Evolutionary conservation across 352 stramenopile species (phyloP).

Genomic region (Phytophthora megakarya): DNA sequence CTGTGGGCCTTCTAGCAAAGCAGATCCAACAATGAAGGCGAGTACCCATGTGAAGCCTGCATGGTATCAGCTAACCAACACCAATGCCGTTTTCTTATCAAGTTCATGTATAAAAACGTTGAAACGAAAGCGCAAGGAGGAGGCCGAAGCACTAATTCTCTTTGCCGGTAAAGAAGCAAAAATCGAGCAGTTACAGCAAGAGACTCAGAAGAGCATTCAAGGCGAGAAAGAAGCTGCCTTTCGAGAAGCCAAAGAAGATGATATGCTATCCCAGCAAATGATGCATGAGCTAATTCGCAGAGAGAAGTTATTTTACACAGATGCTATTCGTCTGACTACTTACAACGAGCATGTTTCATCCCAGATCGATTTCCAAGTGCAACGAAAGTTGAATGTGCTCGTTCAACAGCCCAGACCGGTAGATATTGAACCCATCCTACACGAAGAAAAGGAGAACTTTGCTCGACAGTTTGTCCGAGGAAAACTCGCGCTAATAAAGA

Average conservation of each 20-base stretch:
- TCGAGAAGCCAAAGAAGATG: constrained; percentile 47
- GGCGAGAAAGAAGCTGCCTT: constrained; percentile 36
- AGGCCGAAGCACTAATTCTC: constrained; percentile 41
- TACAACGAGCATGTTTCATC: constrained; percentile 73
- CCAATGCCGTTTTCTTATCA: constrained; percentile 55
- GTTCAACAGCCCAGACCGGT: constrained; percentile 17
- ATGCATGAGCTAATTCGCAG: constrained; percentile 44
- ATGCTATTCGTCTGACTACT: constrained; percentile 62
- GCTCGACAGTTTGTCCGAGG: constrained; percentile 59
- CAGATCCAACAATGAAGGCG: not conserved
- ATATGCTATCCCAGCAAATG: constrained; percentile 37
- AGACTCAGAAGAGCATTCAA: constrained; percentile 46
- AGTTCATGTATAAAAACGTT: constrained; percentile 51
- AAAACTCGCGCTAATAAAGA: constrained; percentile 59
- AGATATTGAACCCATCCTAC: constrained; percentile 25
- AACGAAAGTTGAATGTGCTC: constrained; percentile 45
- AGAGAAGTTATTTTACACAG: constrained; percentile 49
- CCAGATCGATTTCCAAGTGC: constrained; percentile 72
- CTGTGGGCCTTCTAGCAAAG: constrained; percentile 15
- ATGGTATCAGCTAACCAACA: constrained; percentile 49
- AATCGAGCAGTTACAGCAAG: constrained; percentile 48
- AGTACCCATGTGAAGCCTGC: constrained; percentile 13
- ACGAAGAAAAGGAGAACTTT: constrained; percentile 60
- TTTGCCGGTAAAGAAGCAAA: constrained; percentile 39
- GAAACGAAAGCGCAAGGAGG: constrained; percentile 37